Percentiles rank a stretch among this genome's conserved stretches.
Evolutionary conservation across 495 filamentous ascomycete genomes (phyloP).

Genomic region (Glarea lozoyensis): DNA sequence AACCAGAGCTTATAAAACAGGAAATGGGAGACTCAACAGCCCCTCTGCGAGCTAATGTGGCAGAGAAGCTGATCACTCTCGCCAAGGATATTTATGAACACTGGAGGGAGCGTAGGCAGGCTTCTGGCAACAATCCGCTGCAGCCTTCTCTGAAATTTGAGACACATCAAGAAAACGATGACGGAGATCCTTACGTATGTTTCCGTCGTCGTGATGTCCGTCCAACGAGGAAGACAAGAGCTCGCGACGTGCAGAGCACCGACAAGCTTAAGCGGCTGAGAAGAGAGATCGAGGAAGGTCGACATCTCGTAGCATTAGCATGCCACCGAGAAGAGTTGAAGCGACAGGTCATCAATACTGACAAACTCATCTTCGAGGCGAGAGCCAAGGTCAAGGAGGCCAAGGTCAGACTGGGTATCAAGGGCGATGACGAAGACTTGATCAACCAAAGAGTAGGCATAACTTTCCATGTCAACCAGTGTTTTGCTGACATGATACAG

Average conservation of each 20-base stretch:
- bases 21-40: constrained; percentile 54
- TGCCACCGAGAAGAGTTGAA: constrained; percentile 70
- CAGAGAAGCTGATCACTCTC: constrained; percentile 54
- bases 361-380: constrained; percentile 70
- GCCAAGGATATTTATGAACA: constrained; percentile 84
- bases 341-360: constrained; percentile 63
- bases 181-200: constrained; percentile 94
- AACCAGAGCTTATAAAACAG: constrained; percentile 66
- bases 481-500: constrained; percentile 23
- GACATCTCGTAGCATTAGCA: constrained; percentile 68
- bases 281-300: constrained; percentile 84
- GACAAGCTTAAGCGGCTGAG: constrained; percentile 90
- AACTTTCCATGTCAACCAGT: constrained; percentile 1
- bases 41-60: no score
- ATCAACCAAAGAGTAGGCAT: constrained; percentile 78
- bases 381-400: constrained; percentile 71
- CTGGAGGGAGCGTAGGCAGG: constrained; percentile 69
- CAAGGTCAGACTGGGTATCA: constrained; percentile 82
- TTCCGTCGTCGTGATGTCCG: constrained; percentile 94
- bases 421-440: constrained; percentile 88
- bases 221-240: constrained; percentile 87
- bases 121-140: constrained; percentile 55
- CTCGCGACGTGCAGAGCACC: constrained; percentile 83
- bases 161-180: constrained; percentile 84
- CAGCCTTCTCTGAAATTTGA: constrained; percentile 83